Conservation (phyloP, 2,329 filamentous ascomycete species). For the Talaromyces sp. region DNA sequence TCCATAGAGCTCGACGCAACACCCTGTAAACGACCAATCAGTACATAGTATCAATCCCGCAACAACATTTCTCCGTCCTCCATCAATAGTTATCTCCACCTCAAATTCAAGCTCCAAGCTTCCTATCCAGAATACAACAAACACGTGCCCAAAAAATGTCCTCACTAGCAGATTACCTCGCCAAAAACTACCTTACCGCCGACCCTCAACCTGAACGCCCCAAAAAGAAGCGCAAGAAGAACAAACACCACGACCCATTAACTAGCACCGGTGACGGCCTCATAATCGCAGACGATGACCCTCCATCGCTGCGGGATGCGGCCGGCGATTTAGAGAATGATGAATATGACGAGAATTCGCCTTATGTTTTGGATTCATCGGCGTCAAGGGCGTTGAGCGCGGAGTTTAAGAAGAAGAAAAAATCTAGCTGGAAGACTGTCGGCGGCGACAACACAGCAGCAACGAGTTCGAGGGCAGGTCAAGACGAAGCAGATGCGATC, state of each 20-base stretch:
- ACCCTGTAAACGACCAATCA: not conserved
- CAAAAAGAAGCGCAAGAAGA: conserved; percentile 54
- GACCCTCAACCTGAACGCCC: conserved; percentile 45
- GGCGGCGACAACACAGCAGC: not conserved
- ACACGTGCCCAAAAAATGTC: conserved; percentile 44
- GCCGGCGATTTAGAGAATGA: conserved; percentile 26
- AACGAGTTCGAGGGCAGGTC: conserved; percentile 33
- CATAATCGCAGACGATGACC: conserved; percentile 43
- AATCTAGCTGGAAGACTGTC: conserved; percentile 46
- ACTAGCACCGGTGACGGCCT: conserved; percentile 31
- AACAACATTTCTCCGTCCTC: conserved; percentile 20
- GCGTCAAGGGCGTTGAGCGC: conserved; percentile 23
- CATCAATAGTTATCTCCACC: not conserved
- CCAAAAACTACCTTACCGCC: conserved; percentile 81
- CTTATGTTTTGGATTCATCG: conserved; percentile 25
- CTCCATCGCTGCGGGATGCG: conserved; percentile 33
- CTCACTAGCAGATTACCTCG: conserved; percentile 76
- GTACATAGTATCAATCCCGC: conserved; percentile 16
- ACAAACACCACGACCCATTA: conserved; percentile 46
- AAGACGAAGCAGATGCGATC: conserved; percentile 73
- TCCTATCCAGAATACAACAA: not conserved
- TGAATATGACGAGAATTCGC: conserved; percentile 37
- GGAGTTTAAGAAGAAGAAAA: conserved; percentile 72
- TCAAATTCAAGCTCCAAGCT: not conserved
- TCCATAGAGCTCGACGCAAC: too few species aligned